Percentiles rank a stretch among this genome's conserved stretches.
These are phyloP conservation scores for Talaromyces sp. DNA, from an alignment of 2,329 filamentous ascomycete genomes.

Conservation along the genomic window DNA sequence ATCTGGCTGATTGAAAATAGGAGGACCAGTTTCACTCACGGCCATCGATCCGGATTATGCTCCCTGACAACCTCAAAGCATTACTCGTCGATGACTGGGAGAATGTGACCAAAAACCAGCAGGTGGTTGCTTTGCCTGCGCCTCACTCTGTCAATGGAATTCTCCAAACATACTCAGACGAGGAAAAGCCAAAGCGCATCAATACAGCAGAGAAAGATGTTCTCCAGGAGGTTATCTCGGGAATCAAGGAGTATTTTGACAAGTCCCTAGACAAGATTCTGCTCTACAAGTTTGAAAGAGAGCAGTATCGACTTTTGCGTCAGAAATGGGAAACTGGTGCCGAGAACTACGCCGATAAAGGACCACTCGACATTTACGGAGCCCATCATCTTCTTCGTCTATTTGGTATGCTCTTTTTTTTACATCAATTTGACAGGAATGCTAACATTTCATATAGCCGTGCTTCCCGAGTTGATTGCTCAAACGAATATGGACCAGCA, in stretches of 20 bases:
- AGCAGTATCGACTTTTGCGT: conserved; percentile 76
- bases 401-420: conserved; percentile 60
- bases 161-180: conserved; percentile 71
- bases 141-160: conserved; percentile 70
- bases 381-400: conserved; percentile 87
- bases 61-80: conserved; percentile 87
- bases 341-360: conserved; percentile 64
- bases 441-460: neutral
- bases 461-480: conserved; percentile 74
- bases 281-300: conserved; percentile 88
- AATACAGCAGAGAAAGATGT: conserved; percentile 69
- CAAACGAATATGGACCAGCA: conserved; percentile 98
- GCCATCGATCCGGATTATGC: conserved; percentile 77
- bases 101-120: conserved; percentile 91
- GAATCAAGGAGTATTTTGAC: conserved; percentile 91
- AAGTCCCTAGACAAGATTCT: conserved; percentile 82
- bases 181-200: conserved; percentile 65
- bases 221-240: conserved; percentile 80
- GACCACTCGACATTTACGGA: conserved; percentile 78
- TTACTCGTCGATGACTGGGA: conserved; percentile 98
- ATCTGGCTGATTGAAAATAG: conserved; percentile 44
- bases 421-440: conserved; percentile 62
- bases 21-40: conserved; percentile 82
- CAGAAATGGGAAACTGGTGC: conserved; percentile 62
- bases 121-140: conserved; percentile 80